Percentiles rank a stretch among this genome's conserved stretches.
phyloP scores from a whole-genome alignment of 306 rosid species.

The Sophora flavescens region DNA sequence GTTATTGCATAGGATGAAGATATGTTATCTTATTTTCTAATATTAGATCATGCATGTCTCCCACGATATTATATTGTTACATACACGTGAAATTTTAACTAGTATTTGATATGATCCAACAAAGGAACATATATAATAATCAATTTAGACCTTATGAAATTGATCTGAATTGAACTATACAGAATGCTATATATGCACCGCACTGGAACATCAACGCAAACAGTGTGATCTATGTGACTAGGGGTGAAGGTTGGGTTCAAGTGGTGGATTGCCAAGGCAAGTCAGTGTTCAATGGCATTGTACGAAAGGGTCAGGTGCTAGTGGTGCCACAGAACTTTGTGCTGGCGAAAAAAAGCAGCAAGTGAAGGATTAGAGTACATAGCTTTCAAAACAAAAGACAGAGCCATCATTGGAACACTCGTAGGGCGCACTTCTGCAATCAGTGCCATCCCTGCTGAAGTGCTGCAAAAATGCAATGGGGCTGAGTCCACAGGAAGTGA shows the following conservation, averaged over 20 bases:
- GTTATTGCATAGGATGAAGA: too few species aligned
- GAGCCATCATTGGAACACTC: conserved; percentile 54
- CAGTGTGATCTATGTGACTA: conserved; percentile 54
- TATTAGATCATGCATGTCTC: too few species aligned
- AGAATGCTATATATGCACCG: conserved; percentile 60
- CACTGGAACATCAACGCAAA: conserved; percentile 68
- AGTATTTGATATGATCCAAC: too few species aligned
- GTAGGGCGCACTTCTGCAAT: conserved; percentile 54
- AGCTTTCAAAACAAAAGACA: conserved; percentile 62
- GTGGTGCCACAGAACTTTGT: conserved; percentile 66
- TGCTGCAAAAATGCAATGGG: conserved; percentile 52
- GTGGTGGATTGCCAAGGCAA: conserved; percentile 60
- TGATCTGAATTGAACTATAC: background rate
- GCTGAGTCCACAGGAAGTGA: conserved; percentile 44
- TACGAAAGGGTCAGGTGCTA: conserved; percentile 50
- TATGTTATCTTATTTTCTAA: too few species aligned
- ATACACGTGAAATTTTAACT: too few species aligned
- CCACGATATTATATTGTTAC: too few species aligned
- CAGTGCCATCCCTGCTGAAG: conserved; percentile 56
- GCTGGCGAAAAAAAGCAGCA: conserved; percentile 49
- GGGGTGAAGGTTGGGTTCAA: conserved; percentile 59
- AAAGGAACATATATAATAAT: too few species aligned
- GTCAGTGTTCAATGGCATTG: conserved; percentile 52
- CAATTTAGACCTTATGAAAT: too few species aligned
- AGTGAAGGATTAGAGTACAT: conserved; percentile 64